A percentile compares a stretch with the other conserved stretches of the same genome.
phyloP scores from a whole-genome alignment of 108 stramenopile species.

The Cyclotella kingstonii region DNA sequence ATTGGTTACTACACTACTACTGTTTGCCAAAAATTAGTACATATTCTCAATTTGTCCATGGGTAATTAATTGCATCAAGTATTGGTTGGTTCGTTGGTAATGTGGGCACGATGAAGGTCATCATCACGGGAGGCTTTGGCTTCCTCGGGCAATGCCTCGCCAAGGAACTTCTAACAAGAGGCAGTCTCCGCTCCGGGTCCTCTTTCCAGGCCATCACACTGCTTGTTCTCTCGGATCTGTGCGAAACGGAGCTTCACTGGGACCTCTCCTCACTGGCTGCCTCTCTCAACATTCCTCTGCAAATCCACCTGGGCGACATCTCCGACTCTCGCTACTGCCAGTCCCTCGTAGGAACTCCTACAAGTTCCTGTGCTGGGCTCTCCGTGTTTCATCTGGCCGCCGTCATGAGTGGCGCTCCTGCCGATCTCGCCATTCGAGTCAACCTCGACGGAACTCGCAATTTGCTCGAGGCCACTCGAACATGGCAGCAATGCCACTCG shows the following conservation, averaged over 20 bases:
- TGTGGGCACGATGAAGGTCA: slow-evolving; percentile 38
- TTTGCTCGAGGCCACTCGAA: slow-evolving; percentile 57
- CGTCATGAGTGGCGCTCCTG: slow-evolving; percentile 58
- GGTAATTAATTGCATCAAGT: too few relatives aligned
- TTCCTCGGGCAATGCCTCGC: slow-evolving; percentile 66
- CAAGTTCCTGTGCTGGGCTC: slow-evolving; percentile 13
- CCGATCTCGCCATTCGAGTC: slow-evolving; percentile 48
- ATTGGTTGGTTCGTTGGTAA: background rate
- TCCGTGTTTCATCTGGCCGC: slow-evolving; percentile 60
- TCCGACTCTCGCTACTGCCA: slow-evolving; percentile 41
- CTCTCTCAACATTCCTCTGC: slow-evolving; percentile 3
- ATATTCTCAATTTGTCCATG: too few relatives aligned
- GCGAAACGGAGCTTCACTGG: slow-evolving; percentile 25
- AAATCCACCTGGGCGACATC: slow-evolving; percentile 36
- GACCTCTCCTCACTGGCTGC: slow-evolving; percentile 23
- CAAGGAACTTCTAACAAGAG: slow-evolving; percentile 27
- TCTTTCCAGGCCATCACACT: slow-evolving; percentile 19
- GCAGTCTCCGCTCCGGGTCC: slow-evolving; percentile 27
- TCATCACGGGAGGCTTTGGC: slow-evolving; percentile 62
- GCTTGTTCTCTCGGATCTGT: slow-evolving; percentile 44
- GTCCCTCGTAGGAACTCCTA: slow-evolving; percentile 23
- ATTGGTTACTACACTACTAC: too few relatives aligned
- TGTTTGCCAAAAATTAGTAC: too few relatives aligned
- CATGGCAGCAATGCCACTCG: slow-evolving; percentile 16
- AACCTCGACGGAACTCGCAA: slow-evolving; percentile 53